These are phyloP conservation scores for Clarireedia paspali DNA, from an alignment of 2,329 filamentous ascomycete species.

Conservation along the genomic window DNA sequence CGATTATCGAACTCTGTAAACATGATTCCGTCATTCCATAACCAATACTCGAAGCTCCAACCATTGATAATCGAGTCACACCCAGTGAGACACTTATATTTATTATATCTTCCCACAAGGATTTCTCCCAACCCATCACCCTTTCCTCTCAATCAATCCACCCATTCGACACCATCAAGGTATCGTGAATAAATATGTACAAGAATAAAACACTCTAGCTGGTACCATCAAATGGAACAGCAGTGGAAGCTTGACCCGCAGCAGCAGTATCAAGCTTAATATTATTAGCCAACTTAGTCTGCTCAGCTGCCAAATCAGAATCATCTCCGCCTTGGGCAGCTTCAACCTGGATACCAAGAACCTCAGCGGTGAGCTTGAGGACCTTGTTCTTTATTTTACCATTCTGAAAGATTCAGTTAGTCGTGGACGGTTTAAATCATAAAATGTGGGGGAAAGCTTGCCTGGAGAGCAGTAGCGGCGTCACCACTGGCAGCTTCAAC, in stretches of 20 bases:
- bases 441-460: slow-evolving; percentile 12
- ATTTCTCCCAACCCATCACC: too few relatives aligned
- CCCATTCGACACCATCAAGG: not conserved
- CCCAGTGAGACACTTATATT: too few relatives aligned
- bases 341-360: slow-evolving; percentile 43
- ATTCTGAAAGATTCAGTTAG: slow-evolving; percentile 27
- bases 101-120: too few relatives aligned
- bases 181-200: not conserved
- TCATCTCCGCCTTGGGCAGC: slow-evolving; percentile 41
- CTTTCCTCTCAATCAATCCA: not conserved
- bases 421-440: not conserved
- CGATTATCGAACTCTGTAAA: too few relatives aligned
- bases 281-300: slow-evolving; percentile 47
- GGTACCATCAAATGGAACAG: slow-evolving; percentile 31
- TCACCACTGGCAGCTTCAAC: slow-evolving; percentile 40
- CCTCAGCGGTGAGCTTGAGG: slow-evolving; percentile 46
- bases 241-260: slow-evolving; percentile 39
- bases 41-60: too few relatives aligned
- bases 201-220: slow-evolving; percentile 7
- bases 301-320: slow-evolving; percentile 38
- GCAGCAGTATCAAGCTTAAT: slow-evolving; percentile 39
- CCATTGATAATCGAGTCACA: too few relatives aligned
- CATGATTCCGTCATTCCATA: too few relatives aligned
- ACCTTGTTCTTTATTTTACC: slow-evolving; percentile 56
- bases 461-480: slow-evolving; percentile 41